Base-by-base conservation (phyloP, 805 yeast species). In the Barnettozyma californica region DNA sequence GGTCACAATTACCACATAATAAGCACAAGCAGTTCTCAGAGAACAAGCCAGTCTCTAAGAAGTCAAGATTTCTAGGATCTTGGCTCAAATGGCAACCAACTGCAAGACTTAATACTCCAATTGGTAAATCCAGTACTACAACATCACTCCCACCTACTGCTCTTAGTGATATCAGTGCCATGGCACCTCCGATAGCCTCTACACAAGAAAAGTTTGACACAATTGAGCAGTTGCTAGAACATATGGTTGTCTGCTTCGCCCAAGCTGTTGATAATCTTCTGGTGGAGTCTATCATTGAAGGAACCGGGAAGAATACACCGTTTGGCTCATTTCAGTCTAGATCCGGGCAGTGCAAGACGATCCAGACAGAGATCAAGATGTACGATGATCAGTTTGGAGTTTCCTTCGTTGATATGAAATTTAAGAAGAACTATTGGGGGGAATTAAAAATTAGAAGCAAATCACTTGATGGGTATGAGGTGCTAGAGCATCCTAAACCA, bases 151-250 rank as follows among this genome's bases (percentile, higher is more conserved):
- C 33, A 29, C 16, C 16, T 4, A 29, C 33, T 13, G 16, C 33
- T 5, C 33, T 13, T 5, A 11, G n/a, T 29, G 25, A 23, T 8
- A 3, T 16, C 14, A 16, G 11, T 13, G 16, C 4, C n/a, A 11
- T 11, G 4, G 4, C 41, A 21, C 27, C 9, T 38, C 18, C 27
- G 5, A 21, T 20, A 11, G 16, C 23, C 16, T 14, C 38, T 7
- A 4, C 9, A 25, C 7, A 16, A 27, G 34, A 26, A 9, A 6
- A 3, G 9, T 40, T 40, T 40, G 21, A 25, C 7, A 42, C 23
- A 9, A 31, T 42, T 11, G 44, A 42, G n/a, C 38, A 42, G 23
- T 21, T 42, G 9, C 16, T 42, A 14, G 44, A 42, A 19, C 44
- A 42, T 18, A 42, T 42, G 34, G 36, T 42, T 18, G 27, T 19